Percentiles rank a stretch among this genome's conserved stretches.
phyloP scores from a whole-genome alignment of 2,329 filamentous ascomycete species.

The Trichophaea hybrida region DNA sequence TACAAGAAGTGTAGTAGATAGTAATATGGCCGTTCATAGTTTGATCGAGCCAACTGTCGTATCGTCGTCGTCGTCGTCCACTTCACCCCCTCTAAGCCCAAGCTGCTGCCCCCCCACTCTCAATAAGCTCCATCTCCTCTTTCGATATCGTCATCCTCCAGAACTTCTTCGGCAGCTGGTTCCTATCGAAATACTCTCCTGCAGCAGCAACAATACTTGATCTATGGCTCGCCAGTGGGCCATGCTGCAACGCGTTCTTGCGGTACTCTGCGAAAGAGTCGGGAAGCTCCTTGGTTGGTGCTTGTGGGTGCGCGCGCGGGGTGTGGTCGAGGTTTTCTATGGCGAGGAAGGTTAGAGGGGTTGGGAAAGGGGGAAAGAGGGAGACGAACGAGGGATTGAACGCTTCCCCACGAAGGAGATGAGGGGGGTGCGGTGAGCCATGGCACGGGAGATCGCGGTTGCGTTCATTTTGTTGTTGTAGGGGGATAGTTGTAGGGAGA shows the following conservation, averaged over 20 bases:
- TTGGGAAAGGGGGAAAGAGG: constrained; percentile 24
- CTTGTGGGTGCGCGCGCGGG: constrained; percentile 57
- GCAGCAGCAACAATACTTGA: constrained; percentile 55
- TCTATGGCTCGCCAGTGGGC: constrained; percentile 48
- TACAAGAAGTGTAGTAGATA: background rate
- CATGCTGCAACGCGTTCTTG: constrained; percentile 63
- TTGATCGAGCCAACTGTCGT: background rate
- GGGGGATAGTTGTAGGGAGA: background rate
- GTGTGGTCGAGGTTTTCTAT: constrained; percentile 58
- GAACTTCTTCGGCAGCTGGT: constrained; percentile 75
- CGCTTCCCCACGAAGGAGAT: constrained; percentile 50
- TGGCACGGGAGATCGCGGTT: constrained; percentile 42
- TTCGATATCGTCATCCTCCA: constrained; percentile 56
- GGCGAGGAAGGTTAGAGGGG: constrained; percentile 8
- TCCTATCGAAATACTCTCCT: constrained; percentile 76
- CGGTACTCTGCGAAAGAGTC: constrained; percentile 62
- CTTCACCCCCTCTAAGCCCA: constrained; percentile 34
- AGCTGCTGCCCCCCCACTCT: constrained; percentile 73
- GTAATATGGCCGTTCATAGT: background rate
- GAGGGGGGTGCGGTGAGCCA: constrained; percentile 44
- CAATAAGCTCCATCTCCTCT: constrained; percentile 87
- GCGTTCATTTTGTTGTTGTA: constrained; percentile 37
- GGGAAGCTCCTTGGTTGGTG: constrained; percentile 51
- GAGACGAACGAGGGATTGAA: constrained; percentile 41
- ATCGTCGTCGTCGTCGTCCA: background rate